Evolutionary conservation across 805 yeast genomes (phyloP).

Genomic region (Sungouiella blattae): DNA sequence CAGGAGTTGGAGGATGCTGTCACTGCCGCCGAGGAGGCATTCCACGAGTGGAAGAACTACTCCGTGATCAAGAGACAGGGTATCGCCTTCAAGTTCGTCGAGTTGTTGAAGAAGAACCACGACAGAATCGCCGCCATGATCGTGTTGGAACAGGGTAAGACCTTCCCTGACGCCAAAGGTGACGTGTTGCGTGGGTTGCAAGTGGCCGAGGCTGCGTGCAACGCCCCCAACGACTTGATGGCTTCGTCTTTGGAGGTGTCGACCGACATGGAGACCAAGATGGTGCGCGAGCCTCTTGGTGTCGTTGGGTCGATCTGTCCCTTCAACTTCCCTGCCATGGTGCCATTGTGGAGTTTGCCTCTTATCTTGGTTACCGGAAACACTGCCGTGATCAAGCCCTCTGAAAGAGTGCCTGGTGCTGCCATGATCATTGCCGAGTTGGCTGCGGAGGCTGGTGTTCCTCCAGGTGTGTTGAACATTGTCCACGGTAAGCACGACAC

Average conservation of each 20-base stretch:
- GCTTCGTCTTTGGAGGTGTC: conserved; percentile 67
- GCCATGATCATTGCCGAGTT: conserved; percentile 71
- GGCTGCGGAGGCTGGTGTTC: conserved; percentile 69
- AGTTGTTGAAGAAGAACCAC: conserved; percentile 59
- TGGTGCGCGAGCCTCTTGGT: conserved; percentile 73
- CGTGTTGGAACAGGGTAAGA: conserved; percentile 58
- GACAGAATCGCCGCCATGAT: conserved; percentile 61
- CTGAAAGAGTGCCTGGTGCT: conserved; percentile 78
- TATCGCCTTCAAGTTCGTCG: conserved; percentile 64
- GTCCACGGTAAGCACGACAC: conserved; percentile 74
- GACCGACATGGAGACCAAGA: conserved; percentile 70
- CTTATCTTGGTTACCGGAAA: conserved; percentile 67
- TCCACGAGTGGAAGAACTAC: conserved; percentile 51
- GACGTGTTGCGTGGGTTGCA: conserved; percentile 73
- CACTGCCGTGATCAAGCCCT: conserved; percentile 57
- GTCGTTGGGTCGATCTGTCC: conserved; percentile 77
- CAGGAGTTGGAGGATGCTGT: conserved; percentile 65
- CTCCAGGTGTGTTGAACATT: conserved; percentile 67
- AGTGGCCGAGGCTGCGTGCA: conserved; percentile 74
- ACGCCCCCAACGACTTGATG: conserved; percentile 58
- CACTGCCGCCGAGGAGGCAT: conserved; percentile 61
- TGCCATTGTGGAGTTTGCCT: conserved; percentile 64
- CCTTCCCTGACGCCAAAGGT: conserved; percentile 71
- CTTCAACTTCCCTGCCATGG: conserved; percentile 84
- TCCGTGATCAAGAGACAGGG: conserved; percentile 68